phyloP scores from a whole-genome alignment of 176 grass and related monocot genomes.

The Phyllostachys edulis region DNA sequence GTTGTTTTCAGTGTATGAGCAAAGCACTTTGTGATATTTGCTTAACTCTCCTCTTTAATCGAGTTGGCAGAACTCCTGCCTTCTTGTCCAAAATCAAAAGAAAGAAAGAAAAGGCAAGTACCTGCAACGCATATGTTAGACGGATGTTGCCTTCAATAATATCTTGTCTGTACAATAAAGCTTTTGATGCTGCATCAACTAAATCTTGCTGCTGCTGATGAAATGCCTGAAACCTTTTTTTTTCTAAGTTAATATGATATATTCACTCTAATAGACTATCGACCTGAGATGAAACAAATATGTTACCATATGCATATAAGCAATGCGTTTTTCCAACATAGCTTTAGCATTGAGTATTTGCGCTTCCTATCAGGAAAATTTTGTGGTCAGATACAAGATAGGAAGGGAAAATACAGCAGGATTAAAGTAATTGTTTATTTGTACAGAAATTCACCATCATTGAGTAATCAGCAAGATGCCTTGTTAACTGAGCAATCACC shows the following conservation, averaged over 20 bases:
- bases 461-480: no score
- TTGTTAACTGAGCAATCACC: no score
- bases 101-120: slow-evolving; percentile 5
- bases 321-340: slow-evolving; percentile 76
- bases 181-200: slow-evolving; percentile 85
- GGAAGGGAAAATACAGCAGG: no score
- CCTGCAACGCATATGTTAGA: slow-evolving; percentile 79
- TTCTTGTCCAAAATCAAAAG: no score
- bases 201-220: slow-evolving; percentile 91
- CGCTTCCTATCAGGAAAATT: no score
- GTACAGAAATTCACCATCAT: no score
- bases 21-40: not conserved
- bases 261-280: not conserved
- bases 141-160: slow-evolving; percentile 92
- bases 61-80: no score
- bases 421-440: no score
- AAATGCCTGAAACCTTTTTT: slow-evolving; percentile 65
- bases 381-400: no score
- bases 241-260: not conserved
- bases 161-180: slow-evolving; percentile 94
- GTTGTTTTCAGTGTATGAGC: not conserved
- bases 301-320: slow-evolving; percentile 79
- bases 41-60: not conserved
- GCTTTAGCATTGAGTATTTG: slow-evolving; percentile 70
- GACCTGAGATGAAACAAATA: not conserved